Evolutionary conservation across 495 filamentous ascomycete genomes (phyloP), one percentile per base, ranked within the genome.

Genomic region (Penicillium diatomitis): DNA sequence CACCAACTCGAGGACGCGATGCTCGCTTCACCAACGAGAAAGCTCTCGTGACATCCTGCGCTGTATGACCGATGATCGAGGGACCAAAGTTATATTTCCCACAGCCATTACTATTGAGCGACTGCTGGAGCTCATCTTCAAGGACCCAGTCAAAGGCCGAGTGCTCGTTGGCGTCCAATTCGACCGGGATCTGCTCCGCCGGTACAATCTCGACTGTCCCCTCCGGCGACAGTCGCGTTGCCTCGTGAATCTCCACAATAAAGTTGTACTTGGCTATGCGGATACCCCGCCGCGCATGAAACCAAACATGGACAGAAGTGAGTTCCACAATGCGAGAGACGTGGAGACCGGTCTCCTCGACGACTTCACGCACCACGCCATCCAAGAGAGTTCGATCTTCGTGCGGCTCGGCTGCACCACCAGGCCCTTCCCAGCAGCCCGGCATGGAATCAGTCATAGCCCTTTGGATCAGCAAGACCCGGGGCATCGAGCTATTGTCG

Each of bases 331-430:
- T 57, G 9, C 53, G 55, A 28, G 62, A 67, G 0, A 79, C 71
- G 39, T 65, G 61, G 41, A 84, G 52, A 3, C 79, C 81, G 0
- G 74, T 79, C 56, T 84, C 81, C 59, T 85, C 82, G 29, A 66
- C 61, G 2, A 80, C 69, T 56, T 83, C 79, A 2, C 81, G 63
- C 9, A 66, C 79, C 0, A 75, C 69, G 0, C 72, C 72, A 41
- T 77, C 71, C 0, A 84, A 65, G 10, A 85, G 60, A 0, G 74
- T 80, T 8, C 56, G 51, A 44, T 83, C 78, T 2, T 51, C 50
- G 10, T 59, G 47, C 2, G 54, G 44, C 28, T 83, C 79, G 33
- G 56, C 56, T 8, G 67, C 62, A 4, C 82, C 82, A 2, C 82
- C 79, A 2, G 81, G 81, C 1, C 76, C 60, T 50, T 85, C 81